Evolutionary conservation across 148 eudicot species (phyloP), one percentile per base, ranked within the genome.

Genomic region (Rhododendron kiyosumense): DNA sequence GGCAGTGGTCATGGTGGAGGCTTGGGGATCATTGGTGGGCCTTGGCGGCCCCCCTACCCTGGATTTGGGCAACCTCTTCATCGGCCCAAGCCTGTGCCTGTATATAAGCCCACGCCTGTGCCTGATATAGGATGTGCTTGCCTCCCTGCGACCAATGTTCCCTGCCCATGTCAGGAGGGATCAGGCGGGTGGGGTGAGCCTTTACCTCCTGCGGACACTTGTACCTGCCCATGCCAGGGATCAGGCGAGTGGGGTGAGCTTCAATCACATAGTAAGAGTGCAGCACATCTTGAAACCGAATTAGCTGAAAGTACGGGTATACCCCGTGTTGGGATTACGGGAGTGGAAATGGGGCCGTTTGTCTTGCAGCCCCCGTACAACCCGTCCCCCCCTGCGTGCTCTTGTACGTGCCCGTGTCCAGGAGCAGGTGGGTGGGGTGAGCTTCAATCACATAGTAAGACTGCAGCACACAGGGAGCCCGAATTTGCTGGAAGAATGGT

Each of bases 271-370:
- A 51, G 11, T 0, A 46, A 46, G 49, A 46, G 9, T 46, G 49
- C 49, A 9, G 11, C 49, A 46, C 49, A 46, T 9, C 49, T 46
- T 46, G 49, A 46, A 46, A 0, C 49, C 2, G 49, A 46, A 46
- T 46, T 46, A 46, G 49, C 49, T 46, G 2, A 46, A 46, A 46
- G 11, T 46, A 46, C 2, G 12, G 49, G 49, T 46, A 46, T 46
- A 9, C 57, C 57, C 20, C 0, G 18, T 52, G 18, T 13, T 52
- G 57, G 57, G 57, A 52, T 15, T 52, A 52, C 26, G 67, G 26
- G 67, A 1, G 0, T 6, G 67, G 57, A 0, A 0, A 52, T 12
- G 2, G 49, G 11, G 49, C 1, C 49, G 11, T 0, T 1, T 9
- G 11, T 0, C 49, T 7, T 7, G 49, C 49, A 46, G 49, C 9